A percentile compares a stretch with the other conserved stretches of the same genome.
These are phyloP conservation scores for Clonostachys rosea DNA, from an alignment of 2,329 filamentous ascomycete species.

Conservation along the genomic window DNA sequence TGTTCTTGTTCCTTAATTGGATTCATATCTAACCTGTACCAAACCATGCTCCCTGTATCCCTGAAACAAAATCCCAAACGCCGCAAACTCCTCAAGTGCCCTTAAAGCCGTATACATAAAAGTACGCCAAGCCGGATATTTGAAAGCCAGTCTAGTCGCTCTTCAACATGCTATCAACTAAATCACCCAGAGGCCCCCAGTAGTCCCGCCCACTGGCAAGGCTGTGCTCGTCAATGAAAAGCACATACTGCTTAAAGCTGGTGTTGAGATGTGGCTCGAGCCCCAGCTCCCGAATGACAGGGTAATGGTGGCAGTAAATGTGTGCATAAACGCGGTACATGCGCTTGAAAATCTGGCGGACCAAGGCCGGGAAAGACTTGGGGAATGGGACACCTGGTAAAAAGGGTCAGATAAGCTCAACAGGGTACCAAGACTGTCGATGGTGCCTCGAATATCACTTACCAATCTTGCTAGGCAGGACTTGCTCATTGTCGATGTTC, in stretches of 20 bases:
- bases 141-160: slow-evolving; percentile 61
- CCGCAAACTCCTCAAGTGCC: neutral
- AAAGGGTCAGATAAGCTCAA: slow-evolving; percentile 4
- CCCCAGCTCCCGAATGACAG: slow-evolving; percentile 89
- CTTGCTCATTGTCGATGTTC: slow-evolving; percentile 90
- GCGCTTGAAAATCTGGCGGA: slow-evolving; percentile 97
- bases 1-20: too few species aligned
- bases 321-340: slow-evolving; percentile 98
- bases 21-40: too few species aligned
- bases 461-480: slow-evolving; percentile 93
- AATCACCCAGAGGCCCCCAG: slow-evolving; percentile 90
- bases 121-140: slow-evolving; percentile 2
- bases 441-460: slow-evolving; percentile 11
- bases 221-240: slow-evolving; percentile 96
- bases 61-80: too few species aligned
- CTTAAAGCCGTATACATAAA: neutral
- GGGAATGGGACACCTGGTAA: slow-evolving; percentile 81
- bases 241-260: slow-evolving; percentile 98
- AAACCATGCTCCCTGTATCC: too few species aligned
- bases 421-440: neutral
- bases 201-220: slow-evolving; percentile 93
- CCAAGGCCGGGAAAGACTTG: slow-evolving; percentile 81
- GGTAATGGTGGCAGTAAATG: slow-evolving; percentile 99
- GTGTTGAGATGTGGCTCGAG: slow-evolving; percentile 97
- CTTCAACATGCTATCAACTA: slow-evolving; percentile 96